Evolutionary conservation across 2,329 filamentous ascomycete species (phyloP), one percentile per base, ranked within the genome.

Genomic region (Sclerotinia nivalis): DNA sequence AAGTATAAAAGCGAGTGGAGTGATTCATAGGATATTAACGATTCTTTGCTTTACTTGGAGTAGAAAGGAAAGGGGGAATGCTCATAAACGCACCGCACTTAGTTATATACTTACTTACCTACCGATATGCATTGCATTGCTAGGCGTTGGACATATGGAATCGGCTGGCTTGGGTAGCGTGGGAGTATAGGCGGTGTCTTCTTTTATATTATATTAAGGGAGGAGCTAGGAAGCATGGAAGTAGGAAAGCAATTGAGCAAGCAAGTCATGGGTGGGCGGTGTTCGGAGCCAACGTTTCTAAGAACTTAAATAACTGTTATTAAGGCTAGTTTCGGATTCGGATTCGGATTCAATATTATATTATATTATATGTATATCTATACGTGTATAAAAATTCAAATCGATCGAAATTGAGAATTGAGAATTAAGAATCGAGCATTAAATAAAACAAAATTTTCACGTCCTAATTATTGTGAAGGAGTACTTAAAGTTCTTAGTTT

Each of bases 181-280:
- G 49, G 55, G 34, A 40, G 15, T 43, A 25, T 40, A n/a, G 55
- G 12, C 25, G 55, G 55, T 15, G 20, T 40, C 13, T 13, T 22
- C 34, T 13, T 37, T 56, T 20, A 20, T 37, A 22, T n/a, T 5
- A 56, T 12, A 22, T 50, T 0, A 22, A 59, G 31, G 7, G 15
- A 18, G 12, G 40, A 43, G 12, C 12, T 43, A 6, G 40, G 40
- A 43, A 43, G 12, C 15, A 43, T 13, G 40, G 15, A 43, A 43
- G 0, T 43, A 43, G 4, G 15, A 2, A 6, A 43, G 13, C 40
- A 15, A 43, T 40, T 40, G 40, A 43, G 40, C 40, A 43, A 43
- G 56, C 22, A 59, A 58, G 34, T 58, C 49, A 72, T 70, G 31
- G 20, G 40, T 66, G 56, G 58, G 28, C 45, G 70, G 70, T 66